phyloP scores from a whole-genome alignment of 345 rosid genomes.

The Acer campestre region DNA sequence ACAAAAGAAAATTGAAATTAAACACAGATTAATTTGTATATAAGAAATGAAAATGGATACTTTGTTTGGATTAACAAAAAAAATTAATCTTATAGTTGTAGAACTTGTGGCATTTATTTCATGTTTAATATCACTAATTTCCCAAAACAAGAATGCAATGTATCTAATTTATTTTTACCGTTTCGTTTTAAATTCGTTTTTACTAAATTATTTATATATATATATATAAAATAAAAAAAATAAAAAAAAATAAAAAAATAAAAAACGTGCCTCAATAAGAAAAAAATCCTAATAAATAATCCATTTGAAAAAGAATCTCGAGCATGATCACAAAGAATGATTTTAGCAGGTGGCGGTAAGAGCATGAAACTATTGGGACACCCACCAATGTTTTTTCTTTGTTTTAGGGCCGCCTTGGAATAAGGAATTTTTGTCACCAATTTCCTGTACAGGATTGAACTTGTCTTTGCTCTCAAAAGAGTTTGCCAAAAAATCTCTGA shows the following conservation, averaged over 20 bases:
- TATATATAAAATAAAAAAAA: too few relatives aligned
- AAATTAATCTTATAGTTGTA: too few relatives aligned
- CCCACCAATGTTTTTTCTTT: background rate
- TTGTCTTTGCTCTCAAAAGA: conserved; percentile 1
- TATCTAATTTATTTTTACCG: background rate
- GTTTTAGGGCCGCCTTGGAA: conserved; percentile 19
- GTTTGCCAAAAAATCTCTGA: conserved; percentile 2
- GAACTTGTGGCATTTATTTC: background rate
- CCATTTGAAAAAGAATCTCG: background rate
- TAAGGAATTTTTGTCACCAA: background rate
- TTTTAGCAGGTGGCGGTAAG: background rate
- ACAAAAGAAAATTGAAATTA: background rate
- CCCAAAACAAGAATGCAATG: background rate
- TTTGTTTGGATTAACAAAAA: background rate
- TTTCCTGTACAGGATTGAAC: conserved; percentile 16
- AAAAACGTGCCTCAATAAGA: background rate
- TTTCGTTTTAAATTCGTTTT: background rate
- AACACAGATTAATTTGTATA: background rate
- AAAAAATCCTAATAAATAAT: too few relatives aligned
- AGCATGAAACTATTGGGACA: background rate
- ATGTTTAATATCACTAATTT: background rate
- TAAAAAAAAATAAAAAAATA: too few relatives aligned
- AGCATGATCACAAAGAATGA: background rate
- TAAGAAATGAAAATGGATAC: background rate
- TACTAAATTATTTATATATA: too few relatives aligned